A percentile compares a stretch with the other conserved stretches of the same genome.
Conservation (phyloP, 2,329 filamentous ascomycete species). For the Leptodontidium sp. region DNA sequence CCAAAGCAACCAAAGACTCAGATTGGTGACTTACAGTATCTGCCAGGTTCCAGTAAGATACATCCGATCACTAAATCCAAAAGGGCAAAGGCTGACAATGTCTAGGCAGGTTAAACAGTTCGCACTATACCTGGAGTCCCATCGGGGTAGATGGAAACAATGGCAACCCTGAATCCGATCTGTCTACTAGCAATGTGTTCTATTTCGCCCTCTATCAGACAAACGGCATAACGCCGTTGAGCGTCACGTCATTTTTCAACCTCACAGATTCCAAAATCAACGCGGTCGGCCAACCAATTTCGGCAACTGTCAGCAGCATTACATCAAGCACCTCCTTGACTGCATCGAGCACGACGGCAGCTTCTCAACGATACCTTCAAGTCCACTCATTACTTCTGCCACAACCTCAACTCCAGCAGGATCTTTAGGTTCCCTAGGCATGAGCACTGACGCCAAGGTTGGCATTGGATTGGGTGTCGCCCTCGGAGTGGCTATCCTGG, state of each 20-base stretch:
- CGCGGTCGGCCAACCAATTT: neutral
- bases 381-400: neutral
- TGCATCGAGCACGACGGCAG: neutral
- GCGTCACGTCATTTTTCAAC: neutral
- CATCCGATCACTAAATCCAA: neutral
- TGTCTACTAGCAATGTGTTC: constrained; percentile 5
- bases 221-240: neutral
- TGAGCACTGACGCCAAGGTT: neutral
- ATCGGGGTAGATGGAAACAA: constrained; percentile 15
- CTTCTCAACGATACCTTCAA: constrained; percentile 2
- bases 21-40: constrained; percentile 3
- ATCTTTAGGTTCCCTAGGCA: neutral
- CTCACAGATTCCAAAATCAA: neutral
- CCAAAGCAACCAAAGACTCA: neutral
- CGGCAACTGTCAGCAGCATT: neutral
- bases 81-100: neutral
- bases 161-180: neutral
- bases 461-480: constrained; percentile 4
- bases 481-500: neutral
- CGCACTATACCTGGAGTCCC: neutral
- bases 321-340: neutral
- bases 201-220: constrained; percentile 1
- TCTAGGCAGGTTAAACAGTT: neutral
- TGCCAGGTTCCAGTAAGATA: neutral
- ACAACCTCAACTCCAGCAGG: neutral